Evolutionary conservation across 805 yeast genomes (phyloP).

Genomic region (Sugiyamaella marilandica): DNA sequence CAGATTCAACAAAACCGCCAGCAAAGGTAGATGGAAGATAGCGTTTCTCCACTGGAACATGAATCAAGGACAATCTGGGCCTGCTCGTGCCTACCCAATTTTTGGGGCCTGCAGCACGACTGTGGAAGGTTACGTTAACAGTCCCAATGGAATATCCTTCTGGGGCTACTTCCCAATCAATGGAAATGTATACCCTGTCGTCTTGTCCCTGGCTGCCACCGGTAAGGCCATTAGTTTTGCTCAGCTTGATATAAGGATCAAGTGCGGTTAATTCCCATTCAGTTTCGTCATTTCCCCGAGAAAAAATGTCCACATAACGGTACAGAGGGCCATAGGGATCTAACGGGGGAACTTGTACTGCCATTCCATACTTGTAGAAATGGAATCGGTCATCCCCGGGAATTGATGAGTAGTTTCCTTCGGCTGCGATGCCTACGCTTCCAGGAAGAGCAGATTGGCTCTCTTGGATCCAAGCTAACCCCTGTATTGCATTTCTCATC

Average conservation of each 20-base stretch:
- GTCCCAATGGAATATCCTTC: conserved; percentile 2
- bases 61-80: neutral
- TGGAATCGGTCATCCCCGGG: conserved; percentile 15
- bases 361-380: conserved; percentile 5
- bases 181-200: conserved; percentile 3
- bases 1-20: conserved; percentile 19
- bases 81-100: conserved; percentile 4
- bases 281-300: conserved; percentile 5
- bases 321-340: conserved; percentile 8
- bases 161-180: conserved; percentile 10
- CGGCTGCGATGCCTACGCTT: conserved; percentile 6
- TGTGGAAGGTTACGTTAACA: neutral
- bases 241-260: conserved; percentile 6
- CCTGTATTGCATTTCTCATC: conserved; percentile 10
- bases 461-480: conserved; percentile 8
- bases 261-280: conserved; percentile 9
- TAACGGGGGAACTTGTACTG: conserved; percentile 4
- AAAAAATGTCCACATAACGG: conserved; percentile 13
- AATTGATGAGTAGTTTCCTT: conserved; percentile 9
- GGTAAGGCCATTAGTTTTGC: conserved; percentile 4
- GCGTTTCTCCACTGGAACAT: conserved; percentile 9
- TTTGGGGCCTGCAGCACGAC: neutral
- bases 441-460: neutral
- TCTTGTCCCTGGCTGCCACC: conserved; percentile 3
- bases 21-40: conserved; percentile 3